phyloP scores from a whole-genome alignment of 495 filamentous ascomycete genomes.

The Symbiotaphrina buchneri region DNA sequence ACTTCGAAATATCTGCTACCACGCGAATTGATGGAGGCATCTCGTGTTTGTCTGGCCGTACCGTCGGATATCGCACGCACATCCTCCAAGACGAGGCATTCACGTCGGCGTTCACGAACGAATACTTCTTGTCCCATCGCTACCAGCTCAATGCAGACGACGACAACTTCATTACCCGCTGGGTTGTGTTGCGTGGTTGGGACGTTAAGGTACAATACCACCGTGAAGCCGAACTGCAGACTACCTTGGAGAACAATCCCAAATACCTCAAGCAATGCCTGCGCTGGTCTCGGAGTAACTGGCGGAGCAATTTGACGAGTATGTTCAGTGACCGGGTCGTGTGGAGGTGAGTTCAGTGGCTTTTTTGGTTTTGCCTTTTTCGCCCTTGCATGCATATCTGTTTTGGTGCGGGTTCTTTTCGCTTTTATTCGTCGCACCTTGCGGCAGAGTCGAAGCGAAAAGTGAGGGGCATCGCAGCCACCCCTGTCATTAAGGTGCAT shows the following conservation, averaged over 20 bases:
- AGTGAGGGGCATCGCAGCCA: too few species aligned
- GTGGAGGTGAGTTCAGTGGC: constrained; percentile 31
- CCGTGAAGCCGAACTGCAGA: constrained; percentile 48
- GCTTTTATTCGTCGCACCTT: too few species aligned
- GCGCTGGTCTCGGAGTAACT: constrained; percentile 65
- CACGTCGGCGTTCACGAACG: constrained; percentile 45
- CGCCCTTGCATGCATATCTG: constrained; percentile 2
- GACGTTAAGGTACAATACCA: constrained; percentile 61
- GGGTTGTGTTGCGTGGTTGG: constrained; percentile 55
- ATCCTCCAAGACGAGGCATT: constrained; percentile 64
- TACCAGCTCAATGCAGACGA: constrained; percentile 64
- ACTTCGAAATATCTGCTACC: constrained; percentile 77
- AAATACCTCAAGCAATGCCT: constrained; percentile 61
- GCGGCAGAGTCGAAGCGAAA: too few species aligned
- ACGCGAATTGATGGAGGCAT: constrained; percentile 70
- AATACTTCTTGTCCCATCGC: constrained; percentile 41
- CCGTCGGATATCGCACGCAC: constrained; percentile 58
- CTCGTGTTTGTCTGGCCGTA: constrained; percentile 72
- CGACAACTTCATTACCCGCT: constrained; percentile 68
- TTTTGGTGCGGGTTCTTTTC: constrained; percentile 2
- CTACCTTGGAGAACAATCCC: constrained; percentile 48
- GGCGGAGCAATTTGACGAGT: constrained; percentile 60
- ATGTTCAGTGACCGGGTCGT: constrained; percentile 47
- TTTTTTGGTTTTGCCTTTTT: constrained; percentile 4
- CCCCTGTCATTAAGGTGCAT: too few species aligned